Percentiles rank a stretch among this genome's conserved stretches.
Conservation (phyloP, 768 basidiomycete genomes). For the Auriculariales sp. region DNA sequence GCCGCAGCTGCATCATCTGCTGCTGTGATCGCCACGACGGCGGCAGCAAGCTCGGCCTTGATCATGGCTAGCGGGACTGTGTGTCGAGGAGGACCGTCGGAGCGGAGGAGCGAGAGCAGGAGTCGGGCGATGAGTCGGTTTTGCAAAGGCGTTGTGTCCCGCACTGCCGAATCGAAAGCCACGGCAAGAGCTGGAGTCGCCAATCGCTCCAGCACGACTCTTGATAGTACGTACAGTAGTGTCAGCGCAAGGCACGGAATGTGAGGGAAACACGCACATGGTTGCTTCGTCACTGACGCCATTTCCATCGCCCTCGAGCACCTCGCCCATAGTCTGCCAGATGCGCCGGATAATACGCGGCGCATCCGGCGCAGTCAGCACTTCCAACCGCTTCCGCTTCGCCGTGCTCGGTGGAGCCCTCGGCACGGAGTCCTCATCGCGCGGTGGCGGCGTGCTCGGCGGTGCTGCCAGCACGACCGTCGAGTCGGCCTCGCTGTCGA, state of each 20-base stretch:
- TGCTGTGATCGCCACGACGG: neutral
- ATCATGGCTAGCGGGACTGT: neutral
- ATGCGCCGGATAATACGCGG: neutral
- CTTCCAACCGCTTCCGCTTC: neutral
- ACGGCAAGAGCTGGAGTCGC: too few species aligned
- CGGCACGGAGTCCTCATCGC: too few species aligned
- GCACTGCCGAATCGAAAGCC: too few species aligned
- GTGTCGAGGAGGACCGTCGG: neutral
- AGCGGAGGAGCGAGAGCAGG: neutral
- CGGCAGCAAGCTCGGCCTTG: neutral
- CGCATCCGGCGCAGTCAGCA: neutral
- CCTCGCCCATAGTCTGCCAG: neutral
- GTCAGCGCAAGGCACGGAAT: too few species aligned
- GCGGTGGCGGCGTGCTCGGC: neutral
- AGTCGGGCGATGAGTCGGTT: neutral
- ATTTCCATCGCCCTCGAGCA: too few species aligned
- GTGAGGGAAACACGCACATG: too few species aligned
- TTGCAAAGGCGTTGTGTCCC: too few species aligned
- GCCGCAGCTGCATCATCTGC: neutral
- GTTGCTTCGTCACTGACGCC: too few species aligned
- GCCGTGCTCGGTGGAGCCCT: neutral
- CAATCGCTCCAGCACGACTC: too few species aligned
- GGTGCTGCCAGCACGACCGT: neutral
- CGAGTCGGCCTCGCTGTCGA: neutral
- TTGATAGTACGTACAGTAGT: too few species aligned